These are phyloP conservation scores for Phytophthora hibernalis DNA, from an alignment of 352 stramenopile genomes.

Conservation along the genomic window DNA sequence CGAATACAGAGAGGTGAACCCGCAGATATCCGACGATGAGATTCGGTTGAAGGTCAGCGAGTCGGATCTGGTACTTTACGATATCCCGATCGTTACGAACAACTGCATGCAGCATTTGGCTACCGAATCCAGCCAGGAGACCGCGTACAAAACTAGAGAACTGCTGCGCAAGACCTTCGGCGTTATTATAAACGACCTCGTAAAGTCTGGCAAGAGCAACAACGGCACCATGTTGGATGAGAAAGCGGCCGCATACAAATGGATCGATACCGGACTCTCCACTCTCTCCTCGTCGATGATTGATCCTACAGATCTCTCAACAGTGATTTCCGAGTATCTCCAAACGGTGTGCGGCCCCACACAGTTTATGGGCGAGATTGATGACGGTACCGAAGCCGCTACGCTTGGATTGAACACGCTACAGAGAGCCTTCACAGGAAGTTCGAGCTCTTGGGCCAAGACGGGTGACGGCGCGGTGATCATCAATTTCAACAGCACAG, in stretches of 20 bases:
- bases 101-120: constrained; percentile 48
- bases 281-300: background rate
- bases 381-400: constrained; percentile 40
- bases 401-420: constrained; percentile 47
- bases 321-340: constrained; percentile 47
- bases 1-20: constrained; percentile 27
- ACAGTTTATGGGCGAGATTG: constrained; percentile 50
- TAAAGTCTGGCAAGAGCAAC: constrained; percentile 27
- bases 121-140: constrained; percentile 21
- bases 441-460: constrained; percentile 40
- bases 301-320: background rate
- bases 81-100: constrained; percentile 43
- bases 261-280: background rate
- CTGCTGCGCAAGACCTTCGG: constrained; percentile 31
- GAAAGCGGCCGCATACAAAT: constrained; percentile 1
- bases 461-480: constrained; percentile 42
- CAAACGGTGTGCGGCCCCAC: constrained; percentile 63
- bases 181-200: constrained; percentile 31
- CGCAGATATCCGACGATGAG: constrained; percentile 38
- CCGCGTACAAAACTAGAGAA: constrained; percentile 32
- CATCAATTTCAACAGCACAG: constrained; percentile 52
- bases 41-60: constrained; percentile 47
- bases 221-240: constrained; percentile 1
- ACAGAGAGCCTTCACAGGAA: constrained; percentile 46
- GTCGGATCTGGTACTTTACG: constrained; percentile 46